phyloP scores from a whole-genome alignment of 768 basidiomycete genomes.

The Amanita polypyramis region DNA sequence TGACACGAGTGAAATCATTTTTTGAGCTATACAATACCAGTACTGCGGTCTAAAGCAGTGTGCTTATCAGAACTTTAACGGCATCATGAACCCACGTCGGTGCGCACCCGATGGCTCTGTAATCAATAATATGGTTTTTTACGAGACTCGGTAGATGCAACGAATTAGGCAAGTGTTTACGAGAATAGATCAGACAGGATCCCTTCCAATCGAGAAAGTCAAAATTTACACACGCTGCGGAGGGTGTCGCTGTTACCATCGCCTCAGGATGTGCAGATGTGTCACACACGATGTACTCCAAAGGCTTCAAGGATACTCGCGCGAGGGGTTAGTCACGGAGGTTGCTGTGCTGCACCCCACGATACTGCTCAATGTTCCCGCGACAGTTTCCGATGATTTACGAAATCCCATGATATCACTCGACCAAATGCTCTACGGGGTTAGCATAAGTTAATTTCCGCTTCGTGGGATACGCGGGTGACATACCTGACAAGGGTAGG shows the following conservation, averaged over 20 bases:
- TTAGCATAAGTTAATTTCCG: slow-evolving; percentile 11
- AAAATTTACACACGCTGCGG: not conserved
- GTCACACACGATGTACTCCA: not conserved
- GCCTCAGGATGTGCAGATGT: not conserved
- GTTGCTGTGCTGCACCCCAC: not conserved
- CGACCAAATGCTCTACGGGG: slow-evolving; percentile 16
- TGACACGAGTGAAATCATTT: not conserved
- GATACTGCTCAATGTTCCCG: not conserved
- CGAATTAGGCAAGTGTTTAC: not conserved
- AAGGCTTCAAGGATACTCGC: not conserved
- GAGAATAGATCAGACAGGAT: slow-evolving; percentile 2
- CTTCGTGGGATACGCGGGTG: slow-evolving; percentile 8
- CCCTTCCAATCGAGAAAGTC: not conserved
- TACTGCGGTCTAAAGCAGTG: not conserved
- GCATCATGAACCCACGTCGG: slow-evolving; percentile 4
- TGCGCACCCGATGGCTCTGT: slow-evolving; percentile 1
- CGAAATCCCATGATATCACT: slow-evolving; percentile 4
- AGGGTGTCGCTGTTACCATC: not conserved
- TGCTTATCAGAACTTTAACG: slow-evolving; percentile 8
- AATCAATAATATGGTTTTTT: not conserved
- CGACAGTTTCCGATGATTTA: slow-evolving; percentile 6
- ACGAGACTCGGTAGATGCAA: not conserved
- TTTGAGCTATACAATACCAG: not conserved
- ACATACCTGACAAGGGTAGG: slow-evolving; percentile 65
- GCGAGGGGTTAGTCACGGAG: not conserved